Evolutionary conservation across 1,284 basidiomycete genomes (phyloP), one percentile per base, ranked within the genome.

Genomic region (Lentinula novae-zelandiae): DNA sequence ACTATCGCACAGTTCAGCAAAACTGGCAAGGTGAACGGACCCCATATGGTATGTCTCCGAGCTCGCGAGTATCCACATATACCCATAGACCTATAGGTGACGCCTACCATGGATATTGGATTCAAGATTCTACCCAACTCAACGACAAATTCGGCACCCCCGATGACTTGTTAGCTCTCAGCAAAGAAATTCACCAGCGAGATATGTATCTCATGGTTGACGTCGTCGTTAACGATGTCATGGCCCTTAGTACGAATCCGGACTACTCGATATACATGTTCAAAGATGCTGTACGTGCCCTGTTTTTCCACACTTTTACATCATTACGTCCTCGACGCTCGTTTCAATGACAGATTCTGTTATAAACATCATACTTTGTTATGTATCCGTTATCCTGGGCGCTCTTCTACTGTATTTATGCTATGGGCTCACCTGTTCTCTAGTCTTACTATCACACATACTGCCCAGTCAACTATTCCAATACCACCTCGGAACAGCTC

Each of bases 191-290:
- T 13, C 90, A 93, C 71, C 74, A 76, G 33, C 81, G 89, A 46
- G 78, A 79, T 55, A 92, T 92, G 89, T 87, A 85, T 68, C 75
- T 91, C 65, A 92, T 92, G 90, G 49, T 92, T 62, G 90, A 92
- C 69, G 75, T 92, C 53, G 89, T 90, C 40, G 83, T 90, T 34
- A 92, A 92, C 73, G 85, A 89, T 70, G 82, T 90, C 53, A 90
- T 87, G 71, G 75, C 86, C 3, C 80, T 81, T 7, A 78, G 82
- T 8, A 78, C 75, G 46, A 79, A 76, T 6, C 85, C 86, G 7
- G 81, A 85, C 69, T 80, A 80, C 62, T 83, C 84, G 9, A 69
- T 70, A 0, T 89, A 83, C 71, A 76, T 84, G 70, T 87, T 89
- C 77, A 85, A 84, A 64, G 72, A 84, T 27, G 65, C 64, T 61